phyloP scores from a whole-genome alignment of 2,329 filamentous ascomycete genomes.

The Paraconiothyrium sp. region DNA sequence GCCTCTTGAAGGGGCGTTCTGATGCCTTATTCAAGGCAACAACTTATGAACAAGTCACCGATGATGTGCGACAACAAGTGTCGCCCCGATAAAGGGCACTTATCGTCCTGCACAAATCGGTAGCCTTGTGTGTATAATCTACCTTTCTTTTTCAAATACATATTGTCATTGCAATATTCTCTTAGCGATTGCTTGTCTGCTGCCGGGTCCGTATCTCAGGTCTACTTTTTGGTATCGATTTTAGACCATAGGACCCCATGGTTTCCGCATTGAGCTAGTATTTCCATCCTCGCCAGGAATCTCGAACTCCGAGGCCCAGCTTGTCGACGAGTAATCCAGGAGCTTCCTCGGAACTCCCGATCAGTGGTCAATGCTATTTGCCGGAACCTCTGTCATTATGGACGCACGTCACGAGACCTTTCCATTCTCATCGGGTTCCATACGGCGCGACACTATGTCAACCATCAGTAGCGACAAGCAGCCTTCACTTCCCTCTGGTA shows the following conservation, averaged over 20 bases:
- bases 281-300: neutral
- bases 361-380: neutral
- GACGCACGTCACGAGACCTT: slow-evolving; percentile 11
- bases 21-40: slow-evolving; percentile 14
- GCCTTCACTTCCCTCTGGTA: slow-evolving; percentile 26
- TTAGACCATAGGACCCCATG: neutral
- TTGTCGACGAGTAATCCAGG: neutral
- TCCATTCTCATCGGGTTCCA: neutral
- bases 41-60: neutral
- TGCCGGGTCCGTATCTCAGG: neutral
- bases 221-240: neutral
- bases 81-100: neutral
- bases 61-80: neutral
- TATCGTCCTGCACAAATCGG: neutral
- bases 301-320: neutral
- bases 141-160: neutral
- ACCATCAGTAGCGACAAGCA: slow-evolving; percentile 27
- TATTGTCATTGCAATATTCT: neutral
- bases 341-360: neutral
- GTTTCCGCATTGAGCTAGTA: neutral
- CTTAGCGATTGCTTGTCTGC: neutral
- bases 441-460: slow-evolving; percentile 29
- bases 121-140: neutral
- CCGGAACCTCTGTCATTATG: slow-evolving; percentile 1
- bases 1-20: neutral